Percentiles rank a stretch among this genome's conserved stretches.
These are phyloP conservation scores for Sugiyamaella grinbergsii DNA, from an alignment of 1,139 yeast species.

Conservation along the genomic window DNA sequence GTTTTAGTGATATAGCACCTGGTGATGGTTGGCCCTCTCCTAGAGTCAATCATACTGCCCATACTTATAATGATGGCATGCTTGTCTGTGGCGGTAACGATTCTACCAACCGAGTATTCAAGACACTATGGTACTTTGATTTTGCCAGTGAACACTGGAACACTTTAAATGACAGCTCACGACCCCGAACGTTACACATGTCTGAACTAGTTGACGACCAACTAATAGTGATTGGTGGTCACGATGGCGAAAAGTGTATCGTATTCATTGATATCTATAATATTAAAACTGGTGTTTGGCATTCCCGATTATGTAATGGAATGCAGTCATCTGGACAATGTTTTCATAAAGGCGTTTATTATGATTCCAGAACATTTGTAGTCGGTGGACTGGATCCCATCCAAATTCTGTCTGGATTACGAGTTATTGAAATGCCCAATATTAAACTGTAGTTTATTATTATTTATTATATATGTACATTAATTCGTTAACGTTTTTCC, in stretches of 20 bases:
- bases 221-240: constrained; percentile 32
- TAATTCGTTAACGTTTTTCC: constrained; percentile 27
- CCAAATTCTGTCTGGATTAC: constrained; percentile 30
- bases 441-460: constrained; percentile 12
- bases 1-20: constrained; percentile 27
- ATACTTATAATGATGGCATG: constrained; percentile 27
- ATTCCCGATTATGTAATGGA: constrained; percentile 29
- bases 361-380: constrained; percentile 30
- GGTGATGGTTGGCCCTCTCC: constrained; percentile 34
- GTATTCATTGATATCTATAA: constrained; percentile 27
- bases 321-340: constrained; percentile 31
- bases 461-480: constrained; percentile 16
- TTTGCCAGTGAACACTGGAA: constrained; percentile 28
- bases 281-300: constrained; percentile 29
- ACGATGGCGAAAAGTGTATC: constrained; percentile 30
- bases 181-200: constrained; percentile 30
- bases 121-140: constrained; percentile 32
- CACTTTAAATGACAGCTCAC: constrained; percentile 17
- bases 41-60: constrained; percentile 33
- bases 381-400: constrained; percentile 31
- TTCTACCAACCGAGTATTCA: constrained; percentile 25
- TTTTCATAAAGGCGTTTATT: constrained; percentile 29
- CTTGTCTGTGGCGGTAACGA: constrained; percentile 32
- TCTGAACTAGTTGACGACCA: constrained; percentile 29
- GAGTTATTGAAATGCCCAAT: constrained; percentile 33